Evolutionary conservation across 2,329 filamentous ascomycete species (phyloP), one percentile per base, ranked within the genome.

Genomic region (Fusarium guadeloupense): DNA sequence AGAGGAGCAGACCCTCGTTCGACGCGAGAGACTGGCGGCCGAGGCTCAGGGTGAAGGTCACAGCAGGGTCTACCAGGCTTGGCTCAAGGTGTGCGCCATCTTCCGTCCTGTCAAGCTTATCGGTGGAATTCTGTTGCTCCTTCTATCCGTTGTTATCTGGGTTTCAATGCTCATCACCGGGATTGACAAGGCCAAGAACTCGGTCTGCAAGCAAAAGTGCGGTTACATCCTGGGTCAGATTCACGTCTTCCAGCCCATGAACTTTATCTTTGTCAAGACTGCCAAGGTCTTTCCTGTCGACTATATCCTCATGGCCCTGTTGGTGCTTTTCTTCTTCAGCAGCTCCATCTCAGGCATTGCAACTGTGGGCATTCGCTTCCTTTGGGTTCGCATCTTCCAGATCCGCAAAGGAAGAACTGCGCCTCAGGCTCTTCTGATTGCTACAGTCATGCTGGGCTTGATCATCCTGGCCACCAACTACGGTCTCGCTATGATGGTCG

Each of bases 101-200:
- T 90, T 98, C 76, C 86, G 93, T 8, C 95, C 95, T 1, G 79
- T 99, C 68, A 97, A 96, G 79, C 85, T 98, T 35, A 75, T 98
- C 13, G 90, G 92, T 2, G 95, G 95, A 13, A 80, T 97, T 42
- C 67, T 96, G 0, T 79, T 98, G 4, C 82, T 97, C 26, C 65
- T 92, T 2, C 74, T 97, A 19, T 83, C 91, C 1, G 76, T 97
- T 13, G 66, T 96, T 35, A 84, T 96, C 66, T 96, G 92, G 84
- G 84, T 89, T 9, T 96, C 92, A 12, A 98, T 99, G 92, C 84
- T 98, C 67, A 90, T 98, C 72, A 98, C 94, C 0, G 90, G 88
- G 66, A 93, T 98, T 71, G 95, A 99, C 84, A 98, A 98, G 80
- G 92, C 93, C 30, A 93, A 90, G 75, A 97, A 98, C 79, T 97